These are phyloP conservation scores for Apiospora aurea DNA, from an alignment of 2,329 filamentous ascomycete species.

Conservation along the genomic window DNA sequence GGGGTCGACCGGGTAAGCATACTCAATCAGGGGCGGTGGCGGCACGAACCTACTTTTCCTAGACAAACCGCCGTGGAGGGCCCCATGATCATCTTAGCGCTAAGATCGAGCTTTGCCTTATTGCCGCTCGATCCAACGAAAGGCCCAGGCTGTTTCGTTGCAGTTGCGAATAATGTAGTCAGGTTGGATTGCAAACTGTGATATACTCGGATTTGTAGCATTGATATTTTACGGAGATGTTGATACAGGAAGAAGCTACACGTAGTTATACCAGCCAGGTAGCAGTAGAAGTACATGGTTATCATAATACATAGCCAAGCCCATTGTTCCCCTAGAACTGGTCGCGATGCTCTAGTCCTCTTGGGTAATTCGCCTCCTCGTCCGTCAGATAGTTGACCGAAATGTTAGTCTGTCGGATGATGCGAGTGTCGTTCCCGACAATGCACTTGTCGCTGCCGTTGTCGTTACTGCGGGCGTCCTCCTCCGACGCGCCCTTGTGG, in stretches of 20 bases:
- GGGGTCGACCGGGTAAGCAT: background rate
- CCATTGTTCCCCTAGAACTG: background rate
- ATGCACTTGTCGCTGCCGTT: slow-evolving; percentile 2
- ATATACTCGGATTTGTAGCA: background rate
- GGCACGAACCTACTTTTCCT: background rate
- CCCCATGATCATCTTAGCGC: background rate
- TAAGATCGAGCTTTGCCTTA: background rate
- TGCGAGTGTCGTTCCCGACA: background rate
- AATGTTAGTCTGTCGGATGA: background rate
- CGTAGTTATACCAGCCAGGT: background rate
- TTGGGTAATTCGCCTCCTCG: background rate
- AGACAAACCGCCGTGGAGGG: background rate
- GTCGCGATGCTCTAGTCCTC: background rate
- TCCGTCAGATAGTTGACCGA: background rate
- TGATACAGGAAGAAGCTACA: background rate
- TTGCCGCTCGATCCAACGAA: background rate
- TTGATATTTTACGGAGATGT: rapidly evolving
- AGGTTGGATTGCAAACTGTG: background rate
- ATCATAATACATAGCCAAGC: background rate
- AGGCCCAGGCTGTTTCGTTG: background rate
- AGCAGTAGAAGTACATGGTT: background rate
- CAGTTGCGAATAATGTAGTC: background rate
- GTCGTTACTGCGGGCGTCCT: background rate
- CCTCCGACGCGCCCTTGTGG: background rate
- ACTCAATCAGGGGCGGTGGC: background rate